These are phyloP conservation scores for Saturnispora besseyi DNA, from an alignment of 805 yeast genomes.

Conservation along the genomic window DNA sequence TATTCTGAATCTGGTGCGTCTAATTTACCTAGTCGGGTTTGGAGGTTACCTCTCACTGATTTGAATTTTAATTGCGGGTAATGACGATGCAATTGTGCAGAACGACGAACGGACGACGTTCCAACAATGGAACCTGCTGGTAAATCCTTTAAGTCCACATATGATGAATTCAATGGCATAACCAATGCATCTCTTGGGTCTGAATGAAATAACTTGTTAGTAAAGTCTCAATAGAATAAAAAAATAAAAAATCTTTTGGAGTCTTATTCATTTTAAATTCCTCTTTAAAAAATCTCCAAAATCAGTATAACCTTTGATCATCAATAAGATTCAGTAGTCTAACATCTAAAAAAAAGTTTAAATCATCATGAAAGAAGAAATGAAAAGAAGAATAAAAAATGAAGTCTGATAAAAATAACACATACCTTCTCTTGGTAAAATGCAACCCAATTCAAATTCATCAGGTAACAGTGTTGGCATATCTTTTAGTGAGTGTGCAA, in stretches of 20 bases:
- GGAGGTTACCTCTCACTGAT: constrained; percentile 76
- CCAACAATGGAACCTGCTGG: constrained; percentile 87
- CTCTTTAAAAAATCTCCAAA: constrained; percentile 1
- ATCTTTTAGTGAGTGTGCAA: constrained; percentile 91
- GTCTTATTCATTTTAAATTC: neutral
- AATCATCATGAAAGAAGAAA: constrained; percentile 19
- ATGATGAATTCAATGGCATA: constrained; percentile 58
- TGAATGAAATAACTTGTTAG: constrained; percentile 13
- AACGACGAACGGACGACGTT: constrained; percentile 87
- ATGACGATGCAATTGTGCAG: constrained; percentile 76
- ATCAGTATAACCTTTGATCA: constrained; percentile 21
- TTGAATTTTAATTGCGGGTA: constrained; percentile 73
- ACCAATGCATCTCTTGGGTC: constrained; percentile 92
- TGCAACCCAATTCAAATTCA: constrained; percentile 82
- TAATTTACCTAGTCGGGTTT: constrained; percentile 72
- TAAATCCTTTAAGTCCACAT: constrained; percentile 57
- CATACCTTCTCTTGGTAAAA: constrained; percentile 61
- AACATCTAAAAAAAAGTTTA: constrained; percentile 28
- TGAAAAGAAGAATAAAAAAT: neutral
- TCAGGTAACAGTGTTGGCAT: constrained; percentile 84
- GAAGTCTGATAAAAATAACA: constrained; percentile 9
- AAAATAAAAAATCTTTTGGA: neutral
- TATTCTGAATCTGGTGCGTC: constrained; percentile 56
- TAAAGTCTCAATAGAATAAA: neutral
- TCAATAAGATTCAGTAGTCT: constrained; percentile 30